Percentiles rank a stretch among this genome's conserved stretches.
phyloP scores from a whole-genome alignment of 768 basidiomycete genomes.

The Hortiboletus flavorubellus region DNA sequence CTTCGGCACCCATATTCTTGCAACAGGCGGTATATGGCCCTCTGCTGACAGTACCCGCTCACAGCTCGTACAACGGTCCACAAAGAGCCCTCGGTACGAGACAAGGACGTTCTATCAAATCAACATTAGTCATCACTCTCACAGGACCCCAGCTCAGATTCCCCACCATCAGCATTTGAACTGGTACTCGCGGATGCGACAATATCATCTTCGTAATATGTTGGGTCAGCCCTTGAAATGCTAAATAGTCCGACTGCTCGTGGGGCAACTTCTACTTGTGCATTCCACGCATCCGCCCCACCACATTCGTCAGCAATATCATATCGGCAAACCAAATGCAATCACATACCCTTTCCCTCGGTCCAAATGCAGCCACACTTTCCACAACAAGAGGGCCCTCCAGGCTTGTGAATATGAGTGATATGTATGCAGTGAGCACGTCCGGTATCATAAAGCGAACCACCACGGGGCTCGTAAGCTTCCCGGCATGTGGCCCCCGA shows the following conservation, averaged over 20 bases:
- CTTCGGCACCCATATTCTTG: conserved; percentile 48
- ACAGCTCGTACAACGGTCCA: conserved; percentile 57
- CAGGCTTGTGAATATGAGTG: conserved; percentile 37
- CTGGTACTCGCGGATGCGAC: conserved; percentile 46
- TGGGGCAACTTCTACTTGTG: conserved; percentile 57
- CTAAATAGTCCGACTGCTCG: conserved; percentile 62
- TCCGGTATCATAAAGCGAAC: conserved; percentile 63
- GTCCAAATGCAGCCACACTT: conserved; percentile 66
- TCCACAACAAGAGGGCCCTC: conserved; percentile 50
- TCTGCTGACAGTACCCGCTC: conserved; percentile 65
- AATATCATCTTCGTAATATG: conserved; percentile 60
- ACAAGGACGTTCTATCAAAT: conserved; percentile 44
- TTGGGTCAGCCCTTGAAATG: conserved; percentile 65
- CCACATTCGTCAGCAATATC: not conserved
- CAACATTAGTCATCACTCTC: not conserved
- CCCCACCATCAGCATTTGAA: conserved; percentile 52
- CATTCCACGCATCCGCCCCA: not conserved
- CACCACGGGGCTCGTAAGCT: conserved; percentile 31
- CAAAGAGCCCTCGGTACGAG: conserved; percentile 60
- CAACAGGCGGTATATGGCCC: conserved; percentile 70
- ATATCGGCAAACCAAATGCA: not conserved
- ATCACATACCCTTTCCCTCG: conserved; percentile 58
- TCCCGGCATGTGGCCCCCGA: conserved; percentile 5
- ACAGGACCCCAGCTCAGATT: not conserved
- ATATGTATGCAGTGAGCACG: conserved; percentile 64